Evolutionary conservation across 2,329 filamentous ascomycete genomes (phyloP), one percentile per base, ranked within the genome.

Genomic region (Penicillium sp.): DNA sequence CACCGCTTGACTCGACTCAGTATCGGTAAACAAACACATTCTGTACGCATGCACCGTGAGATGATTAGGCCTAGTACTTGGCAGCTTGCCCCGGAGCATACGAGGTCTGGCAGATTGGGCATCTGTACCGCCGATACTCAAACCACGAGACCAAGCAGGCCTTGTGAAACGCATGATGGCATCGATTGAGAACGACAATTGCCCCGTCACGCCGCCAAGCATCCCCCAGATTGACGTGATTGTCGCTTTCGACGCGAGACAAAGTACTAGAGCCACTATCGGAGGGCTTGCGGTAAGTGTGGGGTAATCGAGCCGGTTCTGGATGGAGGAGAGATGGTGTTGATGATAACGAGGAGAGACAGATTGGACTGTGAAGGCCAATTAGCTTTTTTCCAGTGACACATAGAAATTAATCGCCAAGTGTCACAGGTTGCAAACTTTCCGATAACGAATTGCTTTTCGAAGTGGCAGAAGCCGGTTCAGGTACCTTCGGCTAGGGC

Each of bases 111-210:
- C 64, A 66, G 9, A 63, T 56, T 29, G 64, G 64, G 46, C 64
- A 66, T 12, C 49, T 57, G 45, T 63, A 64, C 37, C 52, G 57
- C 26, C 55, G 52, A 45, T 64, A 61, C 43, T 61, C 50, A 46
- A 63, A 61, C 62, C 61, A 66, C 34, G 61, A 60, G 9, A 53
- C 56, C 13, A 66, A 52, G 55, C 64, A 66, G 2, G 48, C 37
- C 2, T 55, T 39, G 36, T 66, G 64, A 32, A 66, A 66, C 26
- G 56, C 59, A 45, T 66, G 63, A 40, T 59, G 56, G 45, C 64
- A 66, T 33, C 54, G 54, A 24, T 54, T 64, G 18, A 66, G 45
- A n/a, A 66, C 51, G 32, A 63, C 43, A 8, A 61, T 47, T n/a
- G 48, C 46, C 25, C 48, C 48, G 28, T 48, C 48, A 9, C 41